Conservation (phyloP, 2,329 filamentous ascomycete genomes). For the Pezicula carpinea region DNA sequence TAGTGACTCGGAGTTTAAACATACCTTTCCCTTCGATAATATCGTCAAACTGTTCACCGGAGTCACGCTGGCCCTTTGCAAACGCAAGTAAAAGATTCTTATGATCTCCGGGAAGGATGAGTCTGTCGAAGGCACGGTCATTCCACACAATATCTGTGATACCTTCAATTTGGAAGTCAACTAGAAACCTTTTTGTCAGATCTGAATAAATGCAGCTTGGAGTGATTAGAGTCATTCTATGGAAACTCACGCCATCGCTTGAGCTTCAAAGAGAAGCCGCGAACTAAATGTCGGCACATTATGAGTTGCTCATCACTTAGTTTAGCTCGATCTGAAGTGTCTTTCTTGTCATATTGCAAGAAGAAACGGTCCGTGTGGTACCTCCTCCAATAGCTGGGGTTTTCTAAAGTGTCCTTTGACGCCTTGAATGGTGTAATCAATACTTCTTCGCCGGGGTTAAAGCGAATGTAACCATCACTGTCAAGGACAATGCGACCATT, state of each 20-base stretch:
- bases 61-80: constrained; percentile 41
- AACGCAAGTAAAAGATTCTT: constrained; percentile 46
- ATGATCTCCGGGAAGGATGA: constrained; percentile 42
- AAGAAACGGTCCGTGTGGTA: not conserved
- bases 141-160: constrained; percentile 42
- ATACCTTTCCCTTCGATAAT: constrained; percentile 45
- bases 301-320: constrained; percentile 3
- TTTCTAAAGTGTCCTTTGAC: not conserved
- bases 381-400: not conserved
- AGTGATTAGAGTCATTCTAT: not conserved
- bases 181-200: constrained; percentile 42
- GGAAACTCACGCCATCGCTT: constrained; percentile 7
- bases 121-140: constrained; percentile 40
- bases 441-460: constrained; percentile 1
- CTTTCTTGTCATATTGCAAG: not conserved
- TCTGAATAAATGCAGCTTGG: constrained; percentile 30
- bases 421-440: not conserved
- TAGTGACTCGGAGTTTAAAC: no score
- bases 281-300: constrained; percentile 3
- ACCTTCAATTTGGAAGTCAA: constrained; percentile 29
- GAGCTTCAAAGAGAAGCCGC: constrained; percentile 7
- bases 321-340: not conserved
- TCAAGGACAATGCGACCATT: constrained; percentile 9
- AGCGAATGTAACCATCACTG: constrained; percentile 6
- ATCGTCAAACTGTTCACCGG: constrained; percentile 39